Evolutionary conservation across 768 basidiomycete genomes (phyloP), one percentile per base, ranked within the genome.

Genomic region (Roridomyces roridus): DNA sequence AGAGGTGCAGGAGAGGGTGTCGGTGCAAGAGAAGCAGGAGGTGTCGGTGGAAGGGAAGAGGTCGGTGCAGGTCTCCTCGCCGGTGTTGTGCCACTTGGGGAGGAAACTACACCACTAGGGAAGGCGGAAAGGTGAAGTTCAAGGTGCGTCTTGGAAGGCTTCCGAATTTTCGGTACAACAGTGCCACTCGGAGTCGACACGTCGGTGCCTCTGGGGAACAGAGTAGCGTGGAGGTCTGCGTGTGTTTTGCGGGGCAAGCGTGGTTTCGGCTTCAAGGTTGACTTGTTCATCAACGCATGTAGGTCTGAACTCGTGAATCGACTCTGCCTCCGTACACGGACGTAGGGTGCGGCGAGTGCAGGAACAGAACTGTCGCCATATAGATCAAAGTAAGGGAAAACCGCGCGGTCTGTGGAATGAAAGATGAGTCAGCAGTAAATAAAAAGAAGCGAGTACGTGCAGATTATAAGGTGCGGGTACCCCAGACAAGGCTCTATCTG

Each of bases 331-430:
- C 47, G 52, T 8, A 46, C 15, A 26, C 61, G 48, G n/a, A n/a
- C n/a, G n/a, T n/a, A n/a, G 25, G 48, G 44, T 36, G 41, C 44
- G 15, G 48, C 46, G 31, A 52, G 23, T 35, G 55, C 51, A 35
- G 34, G 41, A 34, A 47, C 59, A 25, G 35, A 47, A 26, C 76
- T 34, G 7, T 34, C 31, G 15, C 31, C 78, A 61, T 77, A 81
- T 36, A 78, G 67, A 49, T 72, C 65, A 46, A 80, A 69, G 59
- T 75, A 54, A 31, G 82, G 79, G 59, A 80, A 80, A 39, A 75
- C 52, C 21, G 69, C 57, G 3, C 73, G 73, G 56, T 79, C 79
- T 79, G 43, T 25, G 18, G 49, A 18, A 31, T 36, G 20, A 36
- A 24, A 20, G 39, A 21, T 46, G n/a, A 21, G 6, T 29, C 25